A percentile compares a stretch with the other conserved stretches of the same genome.
phyloP scores from a whole-genome alignment of 305 asterid species.

The Fraxinus nigra region DNA sequence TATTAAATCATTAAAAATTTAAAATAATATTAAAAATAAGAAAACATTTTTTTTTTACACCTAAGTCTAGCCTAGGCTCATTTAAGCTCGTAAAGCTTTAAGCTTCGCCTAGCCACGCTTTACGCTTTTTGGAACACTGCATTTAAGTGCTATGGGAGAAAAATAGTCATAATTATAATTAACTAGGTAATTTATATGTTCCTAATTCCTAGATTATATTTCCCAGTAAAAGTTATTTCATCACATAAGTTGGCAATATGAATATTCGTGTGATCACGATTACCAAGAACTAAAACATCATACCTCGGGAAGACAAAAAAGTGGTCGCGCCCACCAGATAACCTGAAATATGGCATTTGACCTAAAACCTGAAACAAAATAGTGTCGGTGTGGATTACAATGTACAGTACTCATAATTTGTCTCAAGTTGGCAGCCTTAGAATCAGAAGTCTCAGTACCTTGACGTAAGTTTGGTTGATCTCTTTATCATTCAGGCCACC shows the following conservation, averaged over 20 bases:
- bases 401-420: conserved; percentile 14
- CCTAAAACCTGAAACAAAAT: conserved; percentile 78
- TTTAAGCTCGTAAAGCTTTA: no score
- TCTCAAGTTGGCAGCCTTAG: conserved; percentile 9
- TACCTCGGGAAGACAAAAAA: conserved; percentile 94
- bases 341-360: conserved; percentile 94
- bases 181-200: not conserved
- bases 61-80: not conserved
- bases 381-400: conserved; percentile 28
- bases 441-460: conserved; percentile 46
- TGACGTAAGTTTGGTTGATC: conserved; percentile 81
- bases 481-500: conserved; percentile 90
- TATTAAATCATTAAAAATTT: no score
- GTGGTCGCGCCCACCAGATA: conserved; percentile 91
- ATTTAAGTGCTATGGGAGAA: not conserved
- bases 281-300: conserved; percentile 10
- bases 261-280: conserved; percentile 5
- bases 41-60: no score
- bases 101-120: no score
- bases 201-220: not conserved
- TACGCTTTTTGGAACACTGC: not conserved
- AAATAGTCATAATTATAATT: not conserved
- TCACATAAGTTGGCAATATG: not conserved
- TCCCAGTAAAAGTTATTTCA: not conserved
- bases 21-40: no score